phyloP scores from a whole-genome alignment of 2,329 filamentous ascomycete species.

The Aspergillus tamarii region DNA sequence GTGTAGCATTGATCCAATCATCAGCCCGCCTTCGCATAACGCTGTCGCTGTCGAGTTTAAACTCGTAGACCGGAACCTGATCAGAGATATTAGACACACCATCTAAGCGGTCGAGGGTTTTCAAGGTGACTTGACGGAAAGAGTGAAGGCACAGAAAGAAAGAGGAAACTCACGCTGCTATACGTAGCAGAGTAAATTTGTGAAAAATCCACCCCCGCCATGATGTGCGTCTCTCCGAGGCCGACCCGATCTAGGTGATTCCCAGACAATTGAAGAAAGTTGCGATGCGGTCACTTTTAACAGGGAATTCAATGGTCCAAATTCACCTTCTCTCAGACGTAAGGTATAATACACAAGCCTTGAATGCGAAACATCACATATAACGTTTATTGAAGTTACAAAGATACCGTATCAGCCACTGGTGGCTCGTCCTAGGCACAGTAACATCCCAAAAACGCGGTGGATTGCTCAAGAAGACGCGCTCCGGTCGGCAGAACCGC shows the following conservation, averaged over 20 bases:
- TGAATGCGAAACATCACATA: slow-evolving; percentile 15
- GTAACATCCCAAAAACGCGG: slow-evolving; percentile 32
- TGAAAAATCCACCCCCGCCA: slow-evolving; percentile 40
- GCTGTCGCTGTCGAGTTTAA: slow-evolving; percentile 84
- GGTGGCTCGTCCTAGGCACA: slow-evolving; percentile 33
- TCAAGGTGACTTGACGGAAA: not conserved
- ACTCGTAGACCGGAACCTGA: slow-evolving; percentile 94
- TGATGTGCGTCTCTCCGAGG: slow-evolving; percentile 31
- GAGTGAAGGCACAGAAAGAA: slow-evolving; percentile 9
- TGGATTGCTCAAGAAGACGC: slow-evolving; percentile 35
- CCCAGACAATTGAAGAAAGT: slow-evolving; percentile 25
- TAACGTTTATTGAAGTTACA: slow-evolving; percentile 16
- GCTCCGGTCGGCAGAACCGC: slow-evolving; percentile 32
- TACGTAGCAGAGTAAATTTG: slow-evolving; percentile 68
- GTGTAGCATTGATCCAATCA: slow-evolving; percentile 99
- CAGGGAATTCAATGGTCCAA: slow-evolving; percentile 11
- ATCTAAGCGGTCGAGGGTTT: not conserved
- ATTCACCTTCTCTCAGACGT: slow-evolving; percentile 15
- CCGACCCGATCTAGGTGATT: slow-evolving; percentile 27
- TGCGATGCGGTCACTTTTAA: slow-evolving; percentile 15
- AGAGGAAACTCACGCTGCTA: slow-evolving; percentile 57
- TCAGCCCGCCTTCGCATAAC: slow-evolving; percentile 93
- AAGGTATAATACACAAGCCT: slow-evolving; percentile 9
- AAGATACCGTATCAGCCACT: slow-evolving; percentile 31
- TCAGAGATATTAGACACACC: slow-evolving; percentile 13